A percentile compares a stretch with the other conserved stretches of the same genome.
These are phyloP conservation scores for Thalassiosira exigua DNA, from an alignment of 352 stramenopile genomes.

Conservation along the genomic window DNA sequence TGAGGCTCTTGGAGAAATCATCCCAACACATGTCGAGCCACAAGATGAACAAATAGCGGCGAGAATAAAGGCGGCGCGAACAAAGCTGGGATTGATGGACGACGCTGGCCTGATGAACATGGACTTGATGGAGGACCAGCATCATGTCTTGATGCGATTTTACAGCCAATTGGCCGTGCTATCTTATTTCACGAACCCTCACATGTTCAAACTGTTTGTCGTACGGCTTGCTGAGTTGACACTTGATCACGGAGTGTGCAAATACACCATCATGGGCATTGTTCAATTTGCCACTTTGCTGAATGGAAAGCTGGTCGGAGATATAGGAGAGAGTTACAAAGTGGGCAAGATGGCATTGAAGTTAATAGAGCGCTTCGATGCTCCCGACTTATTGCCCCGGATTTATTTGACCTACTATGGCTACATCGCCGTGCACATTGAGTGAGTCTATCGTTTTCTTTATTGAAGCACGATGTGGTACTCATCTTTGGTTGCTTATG, in stretches of 20 bases:
- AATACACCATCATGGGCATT: not conserved
- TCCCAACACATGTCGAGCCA: not conserved
- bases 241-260: not conserved
- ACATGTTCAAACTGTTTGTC: not conserved
- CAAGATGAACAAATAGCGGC: too few relatives aligned
- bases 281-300: not conserved
- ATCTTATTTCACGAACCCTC: not conserved
- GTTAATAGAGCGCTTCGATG: not conserved
- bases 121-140: not conserved
- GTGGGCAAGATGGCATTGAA: not conserved
- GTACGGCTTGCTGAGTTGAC: not conserved
- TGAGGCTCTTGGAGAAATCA: not conserved
- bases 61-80: too few relatives aligned
- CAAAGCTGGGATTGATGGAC: not conserved
- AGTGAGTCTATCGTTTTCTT: too few relatives aligned
- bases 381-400: not conserved
- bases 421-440: not conserved
- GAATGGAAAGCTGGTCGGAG: not conserved
- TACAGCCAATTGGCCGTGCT: not conserved
- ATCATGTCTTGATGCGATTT: not conserved
- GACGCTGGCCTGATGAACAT: not conserved
- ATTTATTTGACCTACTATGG: not conserved
- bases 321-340: not conserved
- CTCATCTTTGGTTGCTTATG: too few relatives aligned
- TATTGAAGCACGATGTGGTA: too few relatives aligned